Percentiles rank a stretch among this genome's conserved stretches.
Evolutionary conservation across 345 rosid genomes (phyloP).

Genomic region (Erucastrum elatum): DNA sequence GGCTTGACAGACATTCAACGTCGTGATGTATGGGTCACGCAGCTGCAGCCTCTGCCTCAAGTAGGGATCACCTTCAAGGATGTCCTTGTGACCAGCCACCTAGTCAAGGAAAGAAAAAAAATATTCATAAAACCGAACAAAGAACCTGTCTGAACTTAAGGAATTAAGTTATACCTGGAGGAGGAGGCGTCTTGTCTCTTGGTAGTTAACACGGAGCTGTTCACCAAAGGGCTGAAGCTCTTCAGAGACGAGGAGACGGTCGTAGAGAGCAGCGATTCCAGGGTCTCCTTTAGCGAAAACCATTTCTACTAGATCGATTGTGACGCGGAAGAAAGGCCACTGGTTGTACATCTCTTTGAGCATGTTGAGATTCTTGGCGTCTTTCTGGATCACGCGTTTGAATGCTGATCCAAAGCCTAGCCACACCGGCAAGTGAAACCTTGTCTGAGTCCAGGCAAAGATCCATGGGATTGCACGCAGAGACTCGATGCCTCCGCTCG

Average conservation of each 20-base stretch:
- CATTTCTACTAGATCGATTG: slow-evolving; percentile 92
- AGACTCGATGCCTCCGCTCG: slow-evolving; percentile 95
- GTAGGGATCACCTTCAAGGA: slow-evolving; percentile 96
- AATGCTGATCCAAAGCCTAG: slow-evolving; percentile 94
- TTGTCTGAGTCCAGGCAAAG: slow-evolving; percentile 98
- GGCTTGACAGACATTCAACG: slow-evolving; percentile 89
- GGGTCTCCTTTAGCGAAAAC: slow-evolving; percentile 99
- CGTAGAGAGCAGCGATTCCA: slow-evolving; percentile 81
- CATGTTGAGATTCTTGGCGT: slow-evolving; percentile 73
- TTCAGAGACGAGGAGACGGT: slow-evolving; percentile 81
- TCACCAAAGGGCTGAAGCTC: slow-evolving; percentile 79
- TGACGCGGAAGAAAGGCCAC: slow-evolving; percentile 98
- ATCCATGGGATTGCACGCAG: slow-evolving; percentile 99
- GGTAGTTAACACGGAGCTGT: slow-evolving; percentile 63
- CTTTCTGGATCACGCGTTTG: slow-evolving; percentile 64
- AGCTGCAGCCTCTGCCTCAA: slow-evolving; percentile 89
- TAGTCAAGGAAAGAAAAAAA: slow-evolving; percentile 7
- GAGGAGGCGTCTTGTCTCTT: slow-evolving; percentile 71
- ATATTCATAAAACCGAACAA: background rate
- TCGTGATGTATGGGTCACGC: slow-evolving; percentile 88
- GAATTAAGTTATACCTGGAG: slow-evolving; percentile 62
- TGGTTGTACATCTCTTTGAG: slow-evolving; percentile 88
- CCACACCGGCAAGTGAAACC: slow-evolving; percentile 96
- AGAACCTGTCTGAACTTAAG: background rate
- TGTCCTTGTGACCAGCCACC: slow-evolving; percentile 85